phyloP scores from a whole-genome alignment of 1,139 yeast species.

The Blastobotrys indianensis region DNA sequence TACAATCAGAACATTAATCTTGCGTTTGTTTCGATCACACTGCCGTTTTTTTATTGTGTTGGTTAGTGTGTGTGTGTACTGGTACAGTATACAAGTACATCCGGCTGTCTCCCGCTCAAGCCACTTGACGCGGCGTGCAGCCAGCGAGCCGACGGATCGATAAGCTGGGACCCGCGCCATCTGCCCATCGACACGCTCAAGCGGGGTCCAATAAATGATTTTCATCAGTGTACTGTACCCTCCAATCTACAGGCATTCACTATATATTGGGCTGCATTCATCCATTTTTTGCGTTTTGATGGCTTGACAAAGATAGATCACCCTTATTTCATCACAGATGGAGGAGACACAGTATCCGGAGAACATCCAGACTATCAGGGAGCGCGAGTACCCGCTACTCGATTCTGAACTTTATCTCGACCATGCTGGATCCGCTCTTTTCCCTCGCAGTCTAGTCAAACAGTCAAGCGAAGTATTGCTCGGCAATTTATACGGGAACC shows the following conservation, averaged over 20 bases:
- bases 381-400: slow-evolving; percentile 15
- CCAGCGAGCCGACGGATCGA: neutral
- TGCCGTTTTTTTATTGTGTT: too few species aligned
- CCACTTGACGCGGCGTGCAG: too few species aligned
- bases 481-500: slow-evolving; percentile 33
- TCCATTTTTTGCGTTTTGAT: too few species aligned
- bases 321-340: neutral
- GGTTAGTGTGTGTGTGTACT: too few species aligned
- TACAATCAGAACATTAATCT: too few species aligned
- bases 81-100: too few species aligned
- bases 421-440: slow-evolving; percentile 39
- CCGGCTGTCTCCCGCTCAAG: too few species aligned
- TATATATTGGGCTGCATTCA: too few species aligned
- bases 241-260: too few species aligned
- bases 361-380: slow-evolving; percentile 13
- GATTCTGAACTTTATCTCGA: slow-evolving; percentile 33
- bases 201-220: neutral
- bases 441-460: slow-evolving; percentile 29
- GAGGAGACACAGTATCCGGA: neutral
- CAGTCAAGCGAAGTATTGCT: slow-evolving; percentile 24
- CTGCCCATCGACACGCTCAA: neutral
- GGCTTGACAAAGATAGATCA: neutral
- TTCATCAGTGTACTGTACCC: too few species aligned
- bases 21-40: too few species aligned
- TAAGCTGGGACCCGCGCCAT: neutral